phyloP scores from a whole-genome alignment of 2,329 filamentous ascomycete species.

The Paecilomyces dactylethromorphus region DNA sequence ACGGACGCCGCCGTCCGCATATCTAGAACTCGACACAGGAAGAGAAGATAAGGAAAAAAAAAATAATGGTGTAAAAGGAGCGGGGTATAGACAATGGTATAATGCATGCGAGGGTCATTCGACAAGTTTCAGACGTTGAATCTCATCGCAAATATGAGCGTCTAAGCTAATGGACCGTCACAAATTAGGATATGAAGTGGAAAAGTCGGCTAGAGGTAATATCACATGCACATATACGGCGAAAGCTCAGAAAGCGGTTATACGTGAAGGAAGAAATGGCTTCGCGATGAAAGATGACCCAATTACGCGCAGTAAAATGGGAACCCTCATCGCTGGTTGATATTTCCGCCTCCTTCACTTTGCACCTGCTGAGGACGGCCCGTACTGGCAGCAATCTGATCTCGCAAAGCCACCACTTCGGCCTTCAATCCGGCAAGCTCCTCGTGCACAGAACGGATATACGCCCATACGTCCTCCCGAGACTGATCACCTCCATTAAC shows the following conservation, averaged over 20 bases:
- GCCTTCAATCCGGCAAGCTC: constrained; percentile 33
- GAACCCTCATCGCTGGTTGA: not conserved
- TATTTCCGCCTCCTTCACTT: not conserved
- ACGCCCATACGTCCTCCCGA: constrained; percentile 37
- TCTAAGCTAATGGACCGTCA: not conserved
- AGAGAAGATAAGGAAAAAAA: not conserved
- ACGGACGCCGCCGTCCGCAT: not conserved
- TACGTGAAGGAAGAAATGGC: not conserved
- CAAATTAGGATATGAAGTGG: not conserved
- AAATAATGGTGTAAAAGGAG: not conserved
- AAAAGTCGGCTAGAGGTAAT: not conserved
- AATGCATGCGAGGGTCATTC: not conserved
- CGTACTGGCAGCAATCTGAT: constrained; percentile 26
- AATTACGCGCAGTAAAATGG: not conserved
- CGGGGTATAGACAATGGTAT: not conserved
- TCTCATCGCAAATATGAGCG: not conserved
- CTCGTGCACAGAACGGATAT: constrained; percentile 37
- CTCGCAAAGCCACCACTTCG: constrained; percentile 34
- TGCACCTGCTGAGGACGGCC: not conserved
- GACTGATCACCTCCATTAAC: constrained; percentile 19
- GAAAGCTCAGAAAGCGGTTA: not conserved
- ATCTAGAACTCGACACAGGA: not conserved
- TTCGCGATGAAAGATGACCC: not conserved
- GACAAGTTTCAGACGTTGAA: not conserved
- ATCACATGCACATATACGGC: not conserved